Base-by-base conservation (phyloP, 306 rosid species). In the Citrullus amarus region DNA sequence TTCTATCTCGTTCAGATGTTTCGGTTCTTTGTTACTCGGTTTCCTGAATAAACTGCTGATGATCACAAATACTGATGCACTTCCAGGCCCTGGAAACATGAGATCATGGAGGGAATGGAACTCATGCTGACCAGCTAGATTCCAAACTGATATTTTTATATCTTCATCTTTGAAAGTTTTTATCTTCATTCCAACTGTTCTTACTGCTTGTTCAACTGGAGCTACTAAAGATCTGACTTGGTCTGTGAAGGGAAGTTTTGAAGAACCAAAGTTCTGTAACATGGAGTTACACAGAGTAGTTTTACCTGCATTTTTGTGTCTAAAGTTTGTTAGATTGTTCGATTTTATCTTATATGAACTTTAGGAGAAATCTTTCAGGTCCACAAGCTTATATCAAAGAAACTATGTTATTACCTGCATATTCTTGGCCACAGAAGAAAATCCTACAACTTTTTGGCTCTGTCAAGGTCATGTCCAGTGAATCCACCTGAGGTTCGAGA, bases 41-140 rank as follows among this genome's bases (percentile, higher is more conserved):
- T 90, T 96, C 84, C 89, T 83, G 76, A 88, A 90, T 77, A 96
- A 84, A 85, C 99, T 91, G 36, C 84, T 87, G 80, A 90, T 82
- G 75, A 96, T 84, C 39, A 96, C 59, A 83, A 95, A 96, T 72
- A 88, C 80, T 5, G 99, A 92, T 14, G 98, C 98, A 79, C 93
- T 95, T 7, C 99, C 97, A 61, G 90, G 91, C 30, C 99, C 99
- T 0, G 93, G 99, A 79, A 92, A 96, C 98, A 96, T 91, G 84
- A 92, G 97, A 84, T 95, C 98, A 67, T 92, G 99, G 79, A 92
- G 97, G 69, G 97, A 87, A 84, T 84, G 88, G 82, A 92, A 88
- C 82, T 91, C 97, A 76, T 92, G 99, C 75, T 92, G 97, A 65
- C 98, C 98, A 34, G 96, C 96, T 80, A 95, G 91, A 71, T 92